phyloP scores from a whole-genome alignment of 2,329 filamentous ascomycete genomes.

The Neonectria ditissima region DNA sequence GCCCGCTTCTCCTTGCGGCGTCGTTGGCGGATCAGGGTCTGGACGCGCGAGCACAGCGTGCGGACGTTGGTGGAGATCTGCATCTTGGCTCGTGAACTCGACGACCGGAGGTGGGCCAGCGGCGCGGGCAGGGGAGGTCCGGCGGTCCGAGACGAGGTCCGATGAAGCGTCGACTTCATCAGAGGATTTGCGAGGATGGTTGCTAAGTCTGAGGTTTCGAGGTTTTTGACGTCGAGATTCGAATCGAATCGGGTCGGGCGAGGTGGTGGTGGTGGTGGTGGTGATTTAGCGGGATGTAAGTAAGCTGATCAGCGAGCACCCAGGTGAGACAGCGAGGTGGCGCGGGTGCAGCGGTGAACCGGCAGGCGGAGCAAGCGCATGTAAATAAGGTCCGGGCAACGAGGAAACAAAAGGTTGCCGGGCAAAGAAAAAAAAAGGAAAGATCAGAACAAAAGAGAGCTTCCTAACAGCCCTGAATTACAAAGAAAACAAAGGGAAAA shows the following conservation, averaged over 20 bases:
- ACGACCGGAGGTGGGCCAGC: conserved; percentile 32
- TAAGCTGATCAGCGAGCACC: conserved; percentile 16
- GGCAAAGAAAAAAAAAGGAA: conserved; percentile 24
- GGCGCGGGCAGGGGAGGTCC: conserved; percentile 21
- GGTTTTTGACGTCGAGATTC: neutral
- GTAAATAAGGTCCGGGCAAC: neutral
- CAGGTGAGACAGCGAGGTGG: conserved; percentile 23
- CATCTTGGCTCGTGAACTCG: conserved; percentile 40
- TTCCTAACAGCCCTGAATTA: neutral
- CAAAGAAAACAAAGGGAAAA: conserved; percentile 3
- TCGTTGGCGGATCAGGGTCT: conserved; percentile 55
- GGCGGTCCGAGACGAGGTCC: conserved; percentile 27
- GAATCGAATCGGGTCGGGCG: neutral
- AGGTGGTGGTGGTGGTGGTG: neutral
- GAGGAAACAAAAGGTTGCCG: neutral
- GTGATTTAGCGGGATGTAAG: neutral
- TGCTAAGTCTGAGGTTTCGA: conserved; percentile 15
- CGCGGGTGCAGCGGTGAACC: conserved; percentile 18
- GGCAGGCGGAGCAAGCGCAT: conserved; percentile 2
- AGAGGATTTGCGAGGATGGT: conserved; percentile 14
- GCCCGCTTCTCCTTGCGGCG: conserved; percentile 56
- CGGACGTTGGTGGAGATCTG: conserved; percentile 57
- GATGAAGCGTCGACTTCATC: conserved; percentile 18
- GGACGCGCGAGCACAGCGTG: conserved; percentile 58
- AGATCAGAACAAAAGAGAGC: conserved; percentile 20